Evolutionary conservation across 2,329 filamentous ascomycete species (phyloP).

Genomic region (Paraphoma sp.): DNA sequence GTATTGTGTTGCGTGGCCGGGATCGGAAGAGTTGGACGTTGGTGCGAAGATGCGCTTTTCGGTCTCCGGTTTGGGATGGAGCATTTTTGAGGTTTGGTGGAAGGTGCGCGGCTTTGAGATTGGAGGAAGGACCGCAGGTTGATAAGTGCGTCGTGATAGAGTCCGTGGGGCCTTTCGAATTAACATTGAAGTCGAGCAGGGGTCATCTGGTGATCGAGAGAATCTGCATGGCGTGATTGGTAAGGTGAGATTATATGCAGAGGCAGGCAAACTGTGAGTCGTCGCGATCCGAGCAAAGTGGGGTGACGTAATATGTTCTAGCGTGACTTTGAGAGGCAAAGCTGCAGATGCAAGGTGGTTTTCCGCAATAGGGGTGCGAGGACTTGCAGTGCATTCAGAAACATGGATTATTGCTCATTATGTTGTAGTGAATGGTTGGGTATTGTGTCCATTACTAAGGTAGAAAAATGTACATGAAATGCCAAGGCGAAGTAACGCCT

Average conservation of each 20-base stretch:
- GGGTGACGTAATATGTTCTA: conserved; percentile 30
- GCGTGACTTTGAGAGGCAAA: too few relatives aligned
- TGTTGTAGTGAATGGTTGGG: background rate
- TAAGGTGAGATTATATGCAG: background rate
- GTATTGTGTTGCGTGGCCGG: conserved; percentile 78
- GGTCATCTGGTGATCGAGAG: background rate
- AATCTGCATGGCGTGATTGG: conserved; percentile 19
- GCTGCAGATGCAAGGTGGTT: background rate
- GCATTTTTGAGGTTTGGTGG: conserved; percentile 21
- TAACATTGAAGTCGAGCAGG: conserved; percentile 5
- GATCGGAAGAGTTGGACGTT: conserved; percentile 57
- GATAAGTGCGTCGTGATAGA: background rate
- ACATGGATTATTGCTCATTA: background rate
- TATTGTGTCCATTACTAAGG: background rate
- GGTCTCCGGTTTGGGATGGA: conserved; percentile 28
- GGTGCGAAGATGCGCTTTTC: conserved; percentile 65
- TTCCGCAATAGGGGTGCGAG: background rate
- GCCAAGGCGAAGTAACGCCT: background rate
- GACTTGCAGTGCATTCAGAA: background rate
- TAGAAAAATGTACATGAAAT: background rate
- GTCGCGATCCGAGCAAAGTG: conserved; percentile 29
- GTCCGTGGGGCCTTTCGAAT: background rate
- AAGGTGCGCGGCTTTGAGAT: background rate
- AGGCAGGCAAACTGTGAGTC: conserved; percentile 13
- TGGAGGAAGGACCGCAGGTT: background rate